Evolutionary conservation across 2,329 filamentous ascomycete species (phyloP), one percentile per base, ranked within the genome.

Genomic region (Aureobasidium sp.): DNA sequence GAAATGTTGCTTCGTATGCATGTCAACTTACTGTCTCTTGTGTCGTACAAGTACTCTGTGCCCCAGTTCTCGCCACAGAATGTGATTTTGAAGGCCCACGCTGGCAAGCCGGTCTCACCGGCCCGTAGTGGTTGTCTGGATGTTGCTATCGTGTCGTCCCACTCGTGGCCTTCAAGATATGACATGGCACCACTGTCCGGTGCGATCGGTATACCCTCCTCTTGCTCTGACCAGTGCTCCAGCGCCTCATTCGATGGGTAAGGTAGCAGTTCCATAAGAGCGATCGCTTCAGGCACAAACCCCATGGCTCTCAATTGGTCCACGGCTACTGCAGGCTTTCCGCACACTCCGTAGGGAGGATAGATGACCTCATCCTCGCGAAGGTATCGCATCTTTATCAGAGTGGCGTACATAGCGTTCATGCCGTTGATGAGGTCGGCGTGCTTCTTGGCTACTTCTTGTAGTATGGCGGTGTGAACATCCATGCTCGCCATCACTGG

Each of bases 21-120:
- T 9, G 1, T 14, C 11, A 17, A 58, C 61, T 62, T 37, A 62
- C 61, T 44, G 5, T 57, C 52, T 45, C 61, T 47, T 42, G 61
- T 62, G 47, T 62, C 61, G 34, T 62, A 62, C 11, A 62, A 17
- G 22, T 62, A 62, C n/a, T 52, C 52, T 5, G 52, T 62, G 29
- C 61, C 61, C 37, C 44, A 58, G 9, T 52, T 22, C 27, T 12
- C n/a, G 11, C 53, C 61, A 15, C 61, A 62, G 15, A 55, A 48
- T 15, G 61, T 62, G 36, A 58, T 31, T 17, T 62, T 62, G 61
- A 62, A 62, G 2, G 37, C 61, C 61, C 61, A 62, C 2, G 61
- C 61, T 9, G 61, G 61, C 22, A 62, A 22, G 12, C 52, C 52
- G 11, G 52, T 55, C 25, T 62, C 61, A 9, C 61, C 61, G n/a